Evolutionary conservation across 2,329 filamentous ascomycete genomes (phyloP).

Genomic region (Allantophomopsis cytisporea): DNA sequence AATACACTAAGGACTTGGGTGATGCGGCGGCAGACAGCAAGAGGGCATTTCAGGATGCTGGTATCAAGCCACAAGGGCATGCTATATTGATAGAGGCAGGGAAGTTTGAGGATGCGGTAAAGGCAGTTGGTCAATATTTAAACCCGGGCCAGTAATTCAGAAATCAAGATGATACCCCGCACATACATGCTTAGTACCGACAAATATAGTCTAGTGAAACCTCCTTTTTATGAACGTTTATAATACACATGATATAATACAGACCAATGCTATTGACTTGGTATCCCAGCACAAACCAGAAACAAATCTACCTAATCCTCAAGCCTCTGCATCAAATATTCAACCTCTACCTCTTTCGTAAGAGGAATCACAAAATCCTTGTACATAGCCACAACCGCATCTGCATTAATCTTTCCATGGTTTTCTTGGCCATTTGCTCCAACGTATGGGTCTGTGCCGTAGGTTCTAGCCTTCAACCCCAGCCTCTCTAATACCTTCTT

Average conservation of each 20-base stretch:
- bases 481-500: slow-evolving; percentile 80
- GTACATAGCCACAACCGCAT: slow-evolving; percentile 86
- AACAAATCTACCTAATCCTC: slow-evolving; percentile 19
- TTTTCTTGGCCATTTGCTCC: slow-evolving; percentile 31
- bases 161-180: not conserved
- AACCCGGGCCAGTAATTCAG: slow-evolving; percentile 29
- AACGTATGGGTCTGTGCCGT: slow-evolving; percentile 76
- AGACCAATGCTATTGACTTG: no score
- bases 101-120: slow-evolving; percentile 64
- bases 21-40: slow-evolving; percentile 82
- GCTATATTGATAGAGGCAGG: slow-evolving; percentile 74
- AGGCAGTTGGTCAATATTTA: slow-evolving; percentile 64
- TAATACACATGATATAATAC: not conserved
- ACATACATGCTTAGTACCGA: no score
- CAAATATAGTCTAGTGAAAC: no score
- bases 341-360: slow-evolving; percentile 97
- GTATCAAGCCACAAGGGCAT: slow-evolving; percentile 71
- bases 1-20: slow-evolving; percentile 65
- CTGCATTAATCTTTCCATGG: slow-evolving; percentile 76
- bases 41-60: slow-evolving; percentile 86
- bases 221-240: not conserved
- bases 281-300: no score
- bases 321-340: slow-evolving; percentile 92
- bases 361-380: slow-evolving; percentile 86
- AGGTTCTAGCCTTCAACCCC: slow-evolving; percentile 80